Base-by-base conservation (phyloP, 495 filamentous ascomycete genomes). In the Xylaria intraflava region DNA sequence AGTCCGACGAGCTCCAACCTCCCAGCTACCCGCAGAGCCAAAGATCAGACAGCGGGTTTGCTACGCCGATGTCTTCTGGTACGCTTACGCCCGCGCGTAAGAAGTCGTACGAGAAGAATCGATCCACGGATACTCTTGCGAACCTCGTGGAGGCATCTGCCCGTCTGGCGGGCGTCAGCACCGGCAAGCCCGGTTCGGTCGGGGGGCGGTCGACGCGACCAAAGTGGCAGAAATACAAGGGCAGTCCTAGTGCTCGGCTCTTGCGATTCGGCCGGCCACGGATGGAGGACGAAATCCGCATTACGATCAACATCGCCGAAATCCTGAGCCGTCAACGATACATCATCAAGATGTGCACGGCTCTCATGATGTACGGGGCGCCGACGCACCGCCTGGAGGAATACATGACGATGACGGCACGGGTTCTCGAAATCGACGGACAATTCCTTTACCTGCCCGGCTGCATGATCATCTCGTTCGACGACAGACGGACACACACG, bases 381-480 rank as follows among this genome's bases (percentile, higher is more conserved):
- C 87, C 87, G 6, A 89, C 87, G 0, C 87, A 90, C 60, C 77
- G 87, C 9, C 66, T 90, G 16, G 87, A 90, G 64, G 77, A 78
- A 59, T 95, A 95, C 62, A 87, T 97, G 86, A 83, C 78, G 49
- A 95, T 91, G 89, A 88, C 88, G 12, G 84, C 91, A 23, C 80
- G 88, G 2, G 88, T 94, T 4, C 78, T 97, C 40, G 86, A 92
- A 67, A 90, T 96, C 42, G 87, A 95, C 55, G 88, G 84, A 38
- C 90, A 95, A 55, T 96, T 95, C 61, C 70, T 96, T 38, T 96
- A 96, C 64, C 83, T 96, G 20, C 92, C 92, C 1, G 89, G 89
- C 17, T 94, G 88, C 61, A 97, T 96, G 92, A 88, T 97, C 55
- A 85, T 95, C 53, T 90, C 89, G 4, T 96, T 97, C 62, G 92